Evolutionary conservation across 495 filamentous ascomycete species (phyloP), one percentile per base, ranked within the genome.

Genomic region (Penicillium longicatenatum): DNA sequence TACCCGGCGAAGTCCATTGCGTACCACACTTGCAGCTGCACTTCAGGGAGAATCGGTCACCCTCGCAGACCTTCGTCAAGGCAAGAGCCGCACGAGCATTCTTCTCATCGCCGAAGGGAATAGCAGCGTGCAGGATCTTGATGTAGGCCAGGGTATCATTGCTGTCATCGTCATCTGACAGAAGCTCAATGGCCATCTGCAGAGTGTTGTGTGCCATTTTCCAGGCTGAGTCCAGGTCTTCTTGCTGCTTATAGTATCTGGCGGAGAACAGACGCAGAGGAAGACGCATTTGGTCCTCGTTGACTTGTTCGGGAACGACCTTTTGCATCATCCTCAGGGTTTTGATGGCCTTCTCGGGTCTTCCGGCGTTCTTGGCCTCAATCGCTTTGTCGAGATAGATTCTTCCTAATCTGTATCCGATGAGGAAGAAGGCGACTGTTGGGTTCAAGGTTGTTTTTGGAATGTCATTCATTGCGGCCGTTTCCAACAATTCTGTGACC

Each of bases 131-230:
- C 35, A 57, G 43, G 10, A 62, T 33, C 21, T 54, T 57, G 22
- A 11, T 21, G 26, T 50, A 62, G 20, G 55, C 59, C 3, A 41
- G 14, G 4, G 48, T n/a, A 26, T 62, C 59, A 24, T 62, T 62
- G 3, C 29, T 46, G 16, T 21, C 19, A 44, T 62, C 59, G 5
- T 51, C 45, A 24, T 62, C 59, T 1, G 43, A 50, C 3, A 62
- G 29, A 17, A 62, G 50, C 50, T 62, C 59, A 11, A 55, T 17
- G 19, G 59, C 54, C 12, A 62, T 35, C 29, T 50, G 37, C 33
- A 62, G 8, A 1, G 50, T 52, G 20, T 52, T 57, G 16, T 45
- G 54, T 4, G 42, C 50, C 16, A 19, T 5, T 10, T 41, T 33
- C 17, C 50, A 50, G 43, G 54, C 59, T 14, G 19, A 12, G 3